Evolutionary conservation across 495 filamentous ascomycete genomes (phyloP), one percentile per base, ranked within the genome.

Genomic region (Podospora tetraspora): DNA sequence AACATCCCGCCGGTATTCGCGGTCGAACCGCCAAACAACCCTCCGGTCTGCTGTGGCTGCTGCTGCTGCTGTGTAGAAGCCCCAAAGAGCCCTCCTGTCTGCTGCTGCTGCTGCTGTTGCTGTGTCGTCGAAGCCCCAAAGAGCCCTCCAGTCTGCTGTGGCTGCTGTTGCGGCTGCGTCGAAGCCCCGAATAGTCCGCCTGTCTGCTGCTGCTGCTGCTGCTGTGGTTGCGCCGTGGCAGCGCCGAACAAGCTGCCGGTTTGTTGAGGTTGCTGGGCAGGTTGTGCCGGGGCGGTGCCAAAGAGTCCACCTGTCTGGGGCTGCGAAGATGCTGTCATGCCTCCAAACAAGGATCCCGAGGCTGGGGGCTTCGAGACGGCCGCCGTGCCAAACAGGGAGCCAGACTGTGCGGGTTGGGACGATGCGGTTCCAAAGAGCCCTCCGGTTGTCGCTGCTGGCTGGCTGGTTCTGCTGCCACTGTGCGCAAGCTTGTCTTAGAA

Each of bases 341-440:
- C 66, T 66, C 73, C 73, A 63, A 76, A 74, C 64, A 74, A 66
- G 67, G 62, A 66, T 57, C 62, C 66, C 23, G 66, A 34, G 32
- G 65, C 43, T 29, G 68, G 70, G 19, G 72, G 66, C 58, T 73
- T 71, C 66, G 73, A 69, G 3, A 78, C 43, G 43, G 43, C 74
- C 11, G 84, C 69, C 57, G 76, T 76, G 59, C 84, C 86, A 75
- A 90, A 90, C 64, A 88, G 75, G 52, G 81, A 80, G 30, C 83
- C 79, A 11, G 78, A 69, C 62, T 76, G 76, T 34, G 70, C 67
- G 22, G 73, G 72, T 70, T 77, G 79, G 25, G 70, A 71, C 68
- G 71, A 66, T 32, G 76, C 61, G 63, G 72, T 71, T 59, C 84
- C 84, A 70, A 87, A 87, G 27, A 86, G 73, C 60, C 84, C 74